Conservation (phyloP, 225 moss, liverwort and hornwort genomes). For the Takakia lepidozioides region DNA sequence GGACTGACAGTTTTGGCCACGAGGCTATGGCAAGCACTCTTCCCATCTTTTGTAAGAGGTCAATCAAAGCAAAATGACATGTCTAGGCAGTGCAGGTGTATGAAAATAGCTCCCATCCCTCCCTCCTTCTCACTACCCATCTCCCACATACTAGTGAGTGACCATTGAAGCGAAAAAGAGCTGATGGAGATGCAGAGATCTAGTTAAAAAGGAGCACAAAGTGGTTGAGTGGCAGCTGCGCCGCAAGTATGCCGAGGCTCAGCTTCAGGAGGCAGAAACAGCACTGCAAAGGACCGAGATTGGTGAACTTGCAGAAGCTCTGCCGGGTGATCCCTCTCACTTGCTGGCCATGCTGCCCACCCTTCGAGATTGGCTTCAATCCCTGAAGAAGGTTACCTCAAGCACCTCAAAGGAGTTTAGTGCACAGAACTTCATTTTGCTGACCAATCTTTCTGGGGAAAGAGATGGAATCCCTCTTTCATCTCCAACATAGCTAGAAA, state of each 20-base stretch:
- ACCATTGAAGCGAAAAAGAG: too few species aligned
- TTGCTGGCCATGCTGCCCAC: constrained; percentile 68
- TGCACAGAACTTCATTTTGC: too few species aligned
- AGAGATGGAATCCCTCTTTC: background rate
- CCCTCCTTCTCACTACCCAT: too few species aligned
- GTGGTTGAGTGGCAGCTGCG: constrained; percentile 66
- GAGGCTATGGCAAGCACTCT: too few species aligned
- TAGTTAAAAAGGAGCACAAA: constrained; percentile 74
- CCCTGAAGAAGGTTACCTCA: constrained; percentile 36
- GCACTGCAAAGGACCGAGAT: constrained; percentile 34
- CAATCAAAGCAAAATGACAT: too few species aligned
- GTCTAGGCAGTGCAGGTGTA: too few species aligned
- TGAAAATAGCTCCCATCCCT: too few species aligned
- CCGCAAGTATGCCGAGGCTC: constrained; percentile 57
- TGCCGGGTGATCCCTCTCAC: constrained; percentile 50
- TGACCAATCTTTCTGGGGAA: background rate
- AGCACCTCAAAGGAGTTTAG: too few species aligned
- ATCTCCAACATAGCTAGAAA: background rate
- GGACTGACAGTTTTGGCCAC: too few species aligned
- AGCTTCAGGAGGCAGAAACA: constrained; percentile 51
- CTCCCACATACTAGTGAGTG: too few species aligned
- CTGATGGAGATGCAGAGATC: constrained; percentile 43
- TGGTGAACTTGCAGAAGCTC: constrained; percentile 16
- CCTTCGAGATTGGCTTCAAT: constrained; percentile 65
- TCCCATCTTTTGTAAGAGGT: too few species aligned